Evolutionary conservation across 495 filamentous ascomycete genomes (phyloP).

Genomic region (Durotheca rogersii): DNA sequence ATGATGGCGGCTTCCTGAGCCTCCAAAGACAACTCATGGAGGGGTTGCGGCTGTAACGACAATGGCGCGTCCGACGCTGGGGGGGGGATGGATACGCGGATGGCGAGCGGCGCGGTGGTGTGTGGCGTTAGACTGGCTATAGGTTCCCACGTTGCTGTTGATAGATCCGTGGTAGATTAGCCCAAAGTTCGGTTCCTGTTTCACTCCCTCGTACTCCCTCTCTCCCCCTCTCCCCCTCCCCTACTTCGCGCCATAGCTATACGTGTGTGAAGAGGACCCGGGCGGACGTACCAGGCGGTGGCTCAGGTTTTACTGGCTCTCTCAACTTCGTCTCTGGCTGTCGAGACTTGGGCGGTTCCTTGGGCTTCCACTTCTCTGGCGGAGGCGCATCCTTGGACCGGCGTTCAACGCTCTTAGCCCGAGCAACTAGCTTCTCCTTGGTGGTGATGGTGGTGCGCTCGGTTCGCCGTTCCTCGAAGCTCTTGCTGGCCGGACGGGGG

Average conservation of each 20-base stretch:
- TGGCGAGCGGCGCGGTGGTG: slow-evolving; percentile 84
- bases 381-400: slow-evolving; percentile 44
- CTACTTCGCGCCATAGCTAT: too few species aligned
- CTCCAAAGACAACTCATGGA: slow-evolving; percentile 72
- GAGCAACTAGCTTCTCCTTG: slow-evolving; percentile 61
- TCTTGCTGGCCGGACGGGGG: slow-evolving; percentile 40
- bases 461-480: slow-evolving; percentile 44
- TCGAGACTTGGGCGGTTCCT: slow-evolving; percentile 46
- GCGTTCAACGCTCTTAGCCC: slow-evolving; percentile 67
- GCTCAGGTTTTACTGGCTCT: slow-evolving; percentile 46
- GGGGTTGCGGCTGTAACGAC: slow-evolving; percentile 66
- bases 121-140: slow-evolving; percentile 78
- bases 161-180: slow-evolving; percentile 19
- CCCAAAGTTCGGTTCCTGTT: background rate
- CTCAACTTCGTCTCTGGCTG: slow-evolving; percentile 45
- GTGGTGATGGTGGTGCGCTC: slow-evolving; percentile 62
- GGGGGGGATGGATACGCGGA: slow-evolving; percentile 81
- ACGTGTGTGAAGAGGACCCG: too few species aligned
- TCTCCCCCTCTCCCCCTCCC: too few species aligned
- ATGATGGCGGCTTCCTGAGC: slow-evolving; percentile 82
- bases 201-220: too few species aligned
- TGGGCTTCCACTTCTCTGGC: slow-evolving; percentile 35
- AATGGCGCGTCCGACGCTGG: slow-evolving; percentile 70
- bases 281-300: slow-evolving; percentile 36
- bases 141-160: slow-evolving; percentile 66